Percentiles rank a stretch among this genome's conserved stretches.
Evolutionary conservation across 768 basidiomycete genomes (phyloP).

Genomic region (Suillus decipiens): DNA sequence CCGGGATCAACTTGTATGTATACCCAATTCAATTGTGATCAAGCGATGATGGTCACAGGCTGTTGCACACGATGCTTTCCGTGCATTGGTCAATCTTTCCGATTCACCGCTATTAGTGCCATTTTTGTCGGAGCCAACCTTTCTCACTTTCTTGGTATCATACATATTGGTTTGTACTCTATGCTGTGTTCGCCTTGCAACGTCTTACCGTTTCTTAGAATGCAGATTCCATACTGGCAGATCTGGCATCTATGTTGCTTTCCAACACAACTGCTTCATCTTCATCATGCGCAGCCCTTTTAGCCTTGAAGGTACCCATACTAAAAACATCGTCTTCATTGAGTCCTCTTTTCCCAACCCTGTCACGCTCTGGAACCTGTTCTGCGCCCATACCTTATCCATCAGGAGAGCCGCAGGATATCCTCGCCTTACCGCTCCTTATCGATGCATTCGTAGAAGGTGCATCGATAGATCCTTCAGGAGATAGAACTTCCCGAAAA

Average conservation of each 20-base stretch:
- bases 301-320: slow-evolving; percentile 67
- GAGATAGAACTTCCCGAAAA: slow-evolving; percentile 47
- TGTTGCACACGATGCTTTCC: slow-evolving; percentile 92
- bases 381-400: slow-evolving; percentile 75
- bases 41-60: slow-evolving; percentile 46
- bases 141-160: slow-evolving; percentile 80
- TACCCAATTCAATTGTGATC: slow-evolving; percentile 15
- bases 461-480: slow-evolving; percentile 52
- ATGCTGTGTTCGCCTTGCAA: slow-evolving; percentile 9
- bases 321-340: slow-evolving; percentile 44
- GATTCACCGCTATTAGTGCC: slow-evolving; percentile 73
- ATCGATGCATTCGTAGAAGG: slow-evolving; percentile 87
- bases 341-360: slow-evolving; percentile 65
- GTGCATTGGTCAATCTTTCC: slow-evolving; percentile 91
- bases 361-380: slow-evolving; percentile 81
- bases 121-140: slow-evolving; percentile 68
- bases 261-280: slow-evolving; percentile 89
- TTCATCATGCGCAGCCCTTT: slow-evolving; percentile 60
- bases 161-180: slow-evolving; percentile 73
- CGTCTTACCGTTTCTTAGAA: slow-evolving; percentile 51
- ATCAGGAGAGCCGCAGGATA: slow-evolving; percentile 47
- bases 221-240: slow-evolving; percentile 87
- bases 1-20: slow-evolving; percentile 78
- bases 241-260: slow-evolving; percentile 95
- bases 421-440: slow-evolving; percentile 76